Base-by-base conservation (phyloP, 441 rosid species). In the Populus trichocarpa region DNA sequence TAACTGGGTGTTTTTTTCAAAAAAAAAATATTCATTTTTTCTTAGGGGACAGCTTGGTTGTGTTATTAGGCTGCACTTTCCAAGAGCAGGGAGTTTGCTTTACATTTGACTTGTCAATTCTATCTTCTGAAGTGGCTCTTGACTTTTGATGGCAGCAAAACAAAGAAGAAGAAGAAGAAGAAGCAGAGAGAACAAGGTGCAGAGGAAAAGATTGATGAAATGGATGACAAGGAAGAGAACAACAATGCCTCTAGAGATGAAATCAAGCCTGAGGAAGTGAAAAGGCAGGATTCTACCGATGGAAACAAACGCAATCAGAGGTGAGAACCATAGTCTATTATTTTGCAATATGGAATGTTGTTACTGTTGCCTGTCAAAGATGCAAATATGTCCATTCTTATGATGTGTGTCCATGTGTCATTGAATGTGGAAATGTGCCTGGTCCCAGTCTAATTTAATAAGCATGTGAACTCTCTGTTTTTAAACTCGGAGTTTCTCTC, bases 91-190 rank as follows among this genome's bases (percentile, higher is more conserved):
- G 76, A 59, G 71, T 70, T 18, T 23, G 69, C 65, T 42, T 53
- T 32, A 70, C 22, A 28, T 23, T 36, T 35, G 25, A 8, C 72
- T 69, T 8, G 67, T 75, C 25, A 7, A 14, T 30, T 74, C 67
- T 40, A 20, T 64, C 11, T 74, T 6, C 57, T 87, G 69, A 83
- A 61, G 26, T 80, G 66, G 71, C 59, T 78, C 71, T 38, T 80
- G 22, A 59, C 2, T 70, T 74, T 73, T 65, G 64, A 78, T 85
- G 77, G 23, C 81, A 93, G 95, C 88, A 86, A 71, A 75, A 87
- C 75, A 77, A 91, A 89, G 86, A 89, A 87, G 80, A 85, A 90
- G 57, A 46, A 46, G 20, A 46, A 46, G 88, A 86, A 90, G 83
- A 88, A 91, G 77, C 86, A 84, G 82, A 92, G 88, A 81, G 86